These are phyloP conservation scores for Diphasiastrum complanatum DNA, from an alignment of 83 land plant genomes.

Conservation along the genomic window DNA sequence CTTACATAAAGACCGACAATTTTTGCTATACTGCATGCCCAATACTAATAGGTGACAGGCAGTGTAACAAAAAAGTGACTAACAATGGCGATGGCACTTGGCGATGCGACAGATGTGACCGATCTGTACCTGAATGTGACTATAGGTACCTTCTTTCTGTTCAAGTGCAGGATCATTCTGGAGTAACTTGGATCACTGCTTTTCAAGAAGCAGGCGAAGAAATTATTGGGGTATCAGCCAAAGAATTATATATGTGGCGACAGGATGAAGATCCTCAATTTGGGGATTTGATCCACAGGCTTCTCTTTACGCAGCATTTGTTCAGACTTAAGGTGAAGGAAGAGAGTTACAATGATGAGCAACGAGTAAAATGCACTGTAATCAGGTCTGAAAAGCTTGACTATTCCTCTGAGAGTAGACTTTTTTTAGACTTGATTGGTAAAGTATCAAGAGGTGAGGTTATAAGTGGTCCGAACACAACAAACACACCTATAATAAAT, in stretches of 20 bases:
- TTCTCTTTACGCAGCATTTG: slow-evolving; percentile 52
- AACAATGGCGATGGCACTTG: slow-evolving; percentile 59
- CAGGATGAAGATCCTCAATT: slow-evolving; percentile 55
- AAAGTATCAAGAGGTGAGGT: slow-evolving; percentile 40
- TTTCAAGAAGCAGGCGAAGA: slow-evolving; percentile 94
- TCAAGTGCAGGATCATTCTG: slow-evolving; percentile 86
- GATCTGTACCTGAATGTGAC: slow-evolving; percentile 73
- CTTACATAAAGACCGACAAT: slow-evolving; percentile 70
- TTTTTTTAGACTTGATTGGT: slow-evolving; percentile 49
- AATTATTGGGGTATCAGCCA: slow-evolving; percentile 61
- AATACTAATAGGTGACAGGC: slow-evolving; percentile 63
- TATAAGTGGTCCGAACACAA: background rate
- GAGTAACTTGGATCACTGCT: slow-evolving; percentile 85
- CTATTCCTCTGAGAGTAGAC: slow-evolving; percentile 51
- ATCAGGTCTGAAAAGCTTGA: slow-evolving; percentile 67
- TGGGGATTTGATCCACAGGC: slow-evolving; percentile 42
- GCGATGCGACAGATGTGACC: slow-evolving; percentile 88
- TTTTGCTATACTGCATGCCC: slow-evolving; percentile 97
- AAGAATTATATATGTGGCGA: slow-evolving; percentile 60
- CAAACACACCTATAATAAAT: slow-evolving; percentile 2
- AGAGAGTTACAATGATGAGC: slow-evolving; percentile 83
- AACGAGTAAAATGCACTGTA: slow-evolving; percentile 61
- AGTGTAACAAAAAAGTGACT: slow-evolving; percentile 82
- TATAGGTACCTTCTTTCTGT: slow-evolving; percentile 78
- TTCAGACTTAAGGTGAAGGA: slow-evolving; percentile 83